These are phyloP conservation scores for Pleurotus eryngii DNA, from an alignment of 768 basidiomycete species.

Conservation along the genomic window DNA sequence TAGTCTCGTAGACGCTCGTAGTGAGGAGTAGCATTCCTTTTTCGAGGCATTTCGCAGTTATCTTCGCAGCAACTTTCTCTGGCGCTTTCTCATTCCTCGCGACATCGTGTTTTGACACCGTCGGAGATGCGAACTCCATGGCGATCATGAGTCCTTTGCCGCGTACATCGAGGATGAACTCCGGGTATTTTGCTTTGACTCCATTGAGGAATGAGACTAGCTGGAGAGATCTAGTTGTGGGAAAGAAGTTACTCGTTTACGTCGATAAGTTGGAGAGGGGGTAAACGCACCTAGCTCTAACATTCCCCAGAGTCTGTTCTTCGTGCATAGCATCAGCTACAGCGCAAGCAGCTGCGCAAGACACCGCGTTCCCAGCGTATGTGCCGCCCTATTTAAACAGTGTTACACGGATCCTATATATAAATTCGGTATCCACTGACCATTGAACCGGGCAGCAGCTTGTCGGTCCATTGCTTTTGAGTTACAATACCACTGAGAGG, in stretches of 20 bases:
- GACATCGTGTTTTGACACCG: slow-evolving; percentile 50
- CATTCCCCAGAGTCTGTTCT: slow-evolving; percentile 82
- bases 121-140: slow-evolving; percentile 70
- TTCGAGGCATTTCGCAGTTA: slow-evolving; percentile 79
- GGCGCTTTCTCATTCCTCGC: slow-evolving; percentile 27
- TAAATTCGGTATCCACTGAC: slow-evolving; percentile 34
- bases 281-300: slow-evolving; percentile 56
- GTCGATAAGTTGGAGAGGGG: no score
- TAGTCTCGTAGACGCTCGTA: slow-evolving; percentile 82
- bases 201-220: slow-evolving; percentile 59
- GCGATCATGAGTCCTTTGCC: slow-evolving; percentile 89
- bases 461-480: slow-evolving; percentile 77
- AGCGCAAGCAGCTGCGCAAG: slow-evolving; percentile 88
- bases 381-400: slow-evolving; percentile 63
- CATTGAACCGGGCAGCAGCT: slow-evolving; percentile 76
- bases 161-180: slow-evolving; percentile 79
- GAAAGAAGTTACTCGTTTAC: slow-evolving; percentile 8
- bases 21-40: slow-evolving; percentile 86
- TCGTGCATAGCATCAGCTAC: slow-evolving; percentile 73
- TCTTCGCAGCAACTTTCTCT: slow-evolving; percentile 57
- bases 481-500: slow-evolving; percentile 86
- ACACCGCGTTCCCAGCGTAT: slow-evolving; percentile 88
- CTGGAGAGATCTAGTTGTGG: slow-evolving; percentile 56
- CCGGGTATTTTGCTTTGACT: slow-evolving; percentile 49
- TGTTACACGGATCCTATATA: neutral